Conservation (phyloP, 1,284 basidiomycete species). For the Trichosporon ovoides region DNA sequence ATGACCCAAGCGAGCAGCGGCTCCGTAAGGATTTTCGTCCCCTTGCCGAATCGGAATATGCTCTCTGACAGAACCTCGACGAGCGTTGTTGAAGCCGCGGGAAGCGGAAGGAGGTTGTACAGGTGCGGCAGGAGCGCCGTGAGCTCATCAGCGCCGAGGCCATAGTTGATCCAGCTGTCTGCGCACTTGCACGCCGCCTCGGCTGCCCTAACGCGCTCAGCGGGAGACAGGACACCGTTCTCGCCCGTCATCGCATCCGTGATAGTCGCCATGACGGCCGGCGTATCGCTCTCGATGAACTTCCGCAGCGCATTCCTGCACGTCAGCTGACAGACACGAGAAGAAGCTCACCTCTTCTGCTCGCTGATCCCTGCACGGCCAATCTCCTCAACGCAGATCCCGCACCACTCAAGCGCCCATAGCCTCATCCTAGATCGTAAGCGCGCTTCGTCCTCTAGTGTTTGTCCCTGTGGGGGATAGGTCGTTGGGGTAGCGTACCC, state of each 20-base stretch:
- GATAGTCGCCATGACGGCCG: slow-evolving; percentile 65
- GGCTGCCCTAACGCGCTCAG: slow-evolving; percentile 53
- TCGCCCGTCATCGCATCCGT: slow-evolving; percentile 52
- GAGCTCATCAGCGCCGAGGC: slow-evolving; percentile 62
- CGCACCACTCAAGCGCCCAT: slow-evolving; percentile 64
- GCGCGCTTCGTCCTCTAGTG: slow-evolving; percentile 15
- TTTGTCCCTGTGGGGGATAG: slow-evolving; percentile 54
- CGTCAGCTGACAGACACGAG: background rate
- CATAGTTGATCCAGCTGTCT: slow-evolving; percentile 68
- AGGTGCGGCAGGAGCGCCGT: slow-evolving; percentile 46
- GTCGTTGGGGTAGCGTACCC: slow-evolving; percentile 45
- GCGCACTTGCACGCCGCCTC: slow-evolving; percentile 69
- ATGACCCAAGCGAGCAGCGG: slow-evolving; percentile 71
- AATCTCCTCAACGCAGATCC: slow-evolving; percentile 76
- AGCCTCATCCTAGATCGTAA: slow-evolving; percentile 31
- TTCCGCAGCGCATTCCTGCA: slow-evolving; percentile 31
- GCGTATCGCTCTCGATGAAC: slow-evolving; percentile 54
- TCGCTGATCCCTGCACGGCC: slow-evolving; percentile 66
- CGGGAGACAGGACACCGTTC: slow-evolving; percentile 10
- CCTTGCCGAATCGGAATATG: slow-evolving; percentile 64
- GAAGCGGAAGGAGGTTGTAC: slow-evolving; percentile 55
- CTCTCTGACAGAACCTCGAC: slow-evolving; percentile 72
- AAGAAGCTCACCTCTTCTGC: slow-evolving; percentile 60
- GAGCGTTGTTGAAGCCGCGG: slow-evolving; percentile 63
- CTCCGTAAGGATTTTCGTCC: slow-evolving; percentile 67